Evolutionary conservation across 148 eudicot genomes (phyloP).

Genomic region (Tetragonia tetragonoides): DNA sequence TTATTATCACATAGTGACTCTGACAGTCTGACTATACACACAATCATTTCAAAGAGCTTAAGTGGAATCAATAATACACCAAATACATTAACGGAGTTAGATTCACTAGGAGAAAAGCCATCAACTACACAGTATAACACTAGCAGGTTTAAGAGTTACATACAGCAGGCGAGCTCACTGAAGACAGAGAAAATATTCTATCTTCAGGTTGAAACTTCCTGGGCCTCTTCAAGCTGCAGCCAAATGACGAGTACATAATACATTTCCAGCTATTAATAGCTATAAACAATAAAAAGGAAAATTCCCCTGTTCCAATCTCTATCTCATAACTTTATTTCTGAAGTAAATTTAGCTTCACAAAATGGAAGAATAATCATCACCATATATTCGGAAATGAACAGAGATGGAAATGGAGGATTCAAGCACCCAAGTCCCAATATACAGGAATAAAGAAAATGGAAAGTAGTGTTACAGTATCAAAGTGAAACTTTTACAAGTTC

Average conservation of each 20-base stretch:
- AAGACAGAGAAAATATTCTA: slow-evolving; percentile 79
- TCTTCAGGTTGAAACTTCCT: slow-evolving; percentile 88
- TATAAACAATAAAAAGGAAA: no score
- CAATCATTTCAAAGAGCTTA: no score
- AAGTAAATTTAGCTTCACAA: no score
- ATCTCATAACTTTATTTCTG: no score
- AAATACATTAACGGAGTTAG: not conserved
- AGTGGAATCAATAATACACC: not conserved
- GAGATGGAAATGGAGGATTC: not conserved
- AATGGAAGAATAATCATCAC: no score
- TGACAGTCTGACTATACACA: no score
- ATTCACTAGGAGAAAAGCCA: not conserved
- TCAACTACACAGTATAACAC: not conserved
- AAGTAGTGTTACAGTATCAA: no score
- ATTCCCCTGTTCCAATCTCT: no score
- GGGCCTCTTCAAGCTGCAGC: slow-evolving; percentile 66
- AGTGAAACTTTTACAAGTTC: not conserved
- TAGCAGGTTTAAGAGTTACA: slow-evolving; percentile 20
- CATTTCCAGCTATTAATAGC: not conserved
- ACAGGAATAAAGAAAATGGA: not conserved
- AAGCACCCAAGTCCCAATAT: not conserved
- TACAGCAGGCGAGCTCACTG: slow-evolving; percentile 85
- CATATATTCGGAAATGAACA: no score
- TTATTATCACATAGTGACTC: no score
- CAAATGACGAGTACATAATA: not conserved